A percentile compares a stretch with the other conserved stretches of the same genome.
phyloP scores from a whole-genome alignment of 139 green algal genomes.

The Chlamydomonas sphaeroides region DNA sequence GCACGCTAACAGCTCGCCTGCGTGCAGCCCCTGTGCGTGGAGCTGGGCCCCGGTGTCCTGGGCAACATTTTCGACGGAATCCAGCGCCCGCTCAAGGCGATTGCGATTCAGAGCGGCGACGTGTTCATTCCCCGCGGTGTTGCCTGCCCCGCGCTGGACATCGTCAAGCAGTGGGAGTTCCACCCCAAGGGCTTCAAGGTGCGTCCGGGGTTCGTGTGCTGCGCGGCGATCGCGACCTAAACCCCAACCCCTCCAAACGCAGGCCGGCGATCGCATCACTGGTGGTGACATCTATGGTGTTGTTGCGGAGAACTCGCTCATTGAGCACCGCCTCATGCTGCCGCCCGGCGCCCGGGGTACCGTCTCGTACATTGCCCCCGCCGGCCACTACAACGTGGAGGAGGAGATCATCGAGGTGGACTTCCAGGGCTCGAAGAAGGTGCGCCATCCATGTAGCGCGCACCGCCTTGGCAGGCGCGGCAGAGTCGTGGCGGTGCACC shows the following conservation, averaged over 20 bases:
- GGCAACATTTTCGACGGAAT: conserved; percentile 99
- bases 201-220: background rate
- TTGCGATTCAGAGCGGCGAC: conserved; percentile 81
- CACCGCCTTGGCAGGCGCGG: background rate
- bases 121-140: conserved; percentile 98
- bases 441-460: no score
- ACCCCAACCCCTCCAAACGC: background rate
- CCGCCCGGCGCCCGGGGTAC: conserved; percentile 87
- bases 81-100: conserved; percentile 95
- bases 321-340: conserved; percentile 94
- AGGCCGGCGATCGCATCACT: conserved; percentile 93
- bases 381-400: conserved; percentile 90
- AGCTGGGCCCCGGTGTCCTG: conserved; percentile 96
- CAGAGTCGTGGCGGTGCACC: background rate
- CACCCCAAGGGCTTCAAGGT: conserved; percentile 88
- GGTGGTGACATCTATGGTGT: conserved; percentile 95
- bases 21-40: conserved; percentile 91
- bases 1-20: background rate
- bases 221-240: background rate
- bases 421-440: conserved; percentile 94
- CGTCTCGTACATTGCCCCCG: conserved; percentile 92
- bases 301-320: conserved; percentile 95
- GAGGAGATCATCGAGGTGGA: conserved; percentile 98
- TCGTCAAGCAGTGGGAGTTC: conserved; percentile 91
- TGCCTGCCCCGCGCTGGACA: conserved; percentile 91